Percentiles rank a stretch among this genome's conserved stretches.
These are phyloP conservation scores for Cryptosporidium sp. DNA, from an alignment of 169 alveolate genomes.

Conservation along the genomic window DNA sequence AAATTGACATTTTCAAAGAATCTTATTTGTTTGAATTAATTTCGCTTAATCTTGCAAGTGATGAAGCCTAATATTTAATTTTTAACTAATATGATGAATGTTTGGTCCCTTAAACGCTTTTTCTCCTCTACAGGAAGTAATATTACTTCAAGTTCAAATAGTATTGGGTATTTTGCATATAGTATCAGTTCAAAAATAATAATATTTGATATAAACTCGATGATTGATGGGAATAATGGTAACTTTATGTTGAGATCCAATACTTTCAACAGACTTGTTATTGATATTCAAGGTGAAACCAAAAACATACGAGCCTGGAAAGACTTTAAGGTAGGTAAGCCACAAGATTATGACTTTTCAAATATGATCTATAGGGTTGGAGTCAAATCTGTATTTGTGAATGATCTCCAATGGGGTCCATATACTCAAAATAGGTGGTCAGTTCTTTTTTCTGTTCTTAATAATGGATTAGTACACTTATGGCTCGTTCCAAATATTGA, in stretches of 20 bases:
- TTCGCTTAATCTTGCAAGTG: background rate
- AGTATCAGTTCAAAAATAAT: conserved; percentile 49
- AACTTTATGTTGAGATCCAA: conserved; percentile 46
- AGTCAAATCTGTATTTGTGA: conserved; percentile 27
- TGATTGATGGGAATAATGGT: conserved; percentile 70
- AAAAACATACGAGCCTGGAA: conserved; percentile 20
- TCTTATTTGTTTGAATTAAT: background rate
- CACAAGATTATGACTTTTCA: background rate
- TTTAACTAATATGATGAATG: conserved; percentile 26
- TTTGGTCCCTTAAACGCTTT: conserved; percentile 63
- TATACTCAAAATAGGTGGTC: conserved; percentile 57
- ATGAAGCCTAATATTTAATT: background rate
- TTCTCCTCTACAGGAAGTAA: conserved; percentile 25
- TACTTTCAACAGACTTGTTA: conserved; percentile 28
- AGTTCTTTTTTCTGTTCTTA: conserved; percentile 31
- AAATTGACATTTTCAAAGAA: background rate
- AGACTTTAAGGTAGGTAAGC: background rate
- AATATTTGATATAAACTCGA: conserved; percentile 43
- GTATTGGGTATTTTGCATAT: conserved; percentile 65
- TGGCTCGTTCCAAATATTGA: conserved; percentile 62
- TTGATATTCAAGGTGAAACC: conserved; percentile 27
- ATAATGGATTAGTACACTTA: conserved; percentile 46
- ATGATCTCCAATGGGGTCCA: conserved; percentile 72
- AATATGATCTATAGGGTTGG: background rate
- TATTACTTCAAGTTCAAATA: conserved; percentile 26